Base-by-base conservation (phyloP, 805 yeast genomes). In the Tetrapisispora iriomotensis region DNA sequence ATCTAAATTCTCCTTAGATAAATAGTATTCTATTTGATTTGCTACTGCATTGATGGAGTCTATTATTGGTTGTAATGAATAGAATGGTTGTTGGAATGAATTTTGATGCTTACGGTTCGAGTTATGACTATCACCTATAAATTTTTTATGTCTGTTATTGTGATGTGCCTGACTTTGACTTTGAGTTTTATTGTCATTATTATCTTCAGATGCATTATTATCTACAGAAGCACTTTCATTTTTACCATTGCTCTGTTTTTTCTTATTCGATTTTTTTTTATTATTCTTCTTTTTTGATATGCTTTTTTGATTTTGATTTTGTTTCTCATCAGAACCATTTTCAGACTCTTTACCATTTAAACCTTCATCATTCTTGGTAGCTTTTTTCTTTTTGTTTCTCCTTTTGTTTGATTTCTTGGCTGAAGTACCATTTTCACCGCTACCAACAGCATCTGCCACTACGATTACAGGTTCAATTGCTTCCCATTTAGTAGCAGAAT, bases 1-100 rank as follows among this genome's bases (percentile, higher is more conserved):
- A 51, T 81, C 69, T 62, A 92, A 70, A 62, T 92, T 92, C 51
- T 86, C 95, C 37, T 79, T 69, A 23, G 94, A 79, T 65, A 92
- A 83, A 62, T 92, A 92, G 68, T 92, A 92, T 58, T 85, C 92
- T 38, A 90, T 67, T 68, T 88, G 97, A 40, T 53, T 53, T 7
- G 62, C 63, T 37, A 58, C 51, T 38, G 51, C 57, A 37, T 53
- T 49, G 33, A 58, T 50, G 13, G 60, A 56, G 40, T 53, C 44
- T 36, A 55, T 44, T 7, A 50, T 46, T 14, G 58, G 56, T 39
- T 53, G 50, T 19, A 46, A 30, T 25, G 53, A 32, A 15, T 38
- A 38, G 13, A 21, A 31, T 20, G 15, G 22, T 37, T 31, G 40
- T 19, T 37, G 20, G n/a, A 19, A 1, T 5, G 34, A 13, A 6